Evolutionary conservation across 805 yeast genomes (phyloP), one percentile per base, ranked within the genome.

Genomic region (Ogataea degrootiae): DNA sequence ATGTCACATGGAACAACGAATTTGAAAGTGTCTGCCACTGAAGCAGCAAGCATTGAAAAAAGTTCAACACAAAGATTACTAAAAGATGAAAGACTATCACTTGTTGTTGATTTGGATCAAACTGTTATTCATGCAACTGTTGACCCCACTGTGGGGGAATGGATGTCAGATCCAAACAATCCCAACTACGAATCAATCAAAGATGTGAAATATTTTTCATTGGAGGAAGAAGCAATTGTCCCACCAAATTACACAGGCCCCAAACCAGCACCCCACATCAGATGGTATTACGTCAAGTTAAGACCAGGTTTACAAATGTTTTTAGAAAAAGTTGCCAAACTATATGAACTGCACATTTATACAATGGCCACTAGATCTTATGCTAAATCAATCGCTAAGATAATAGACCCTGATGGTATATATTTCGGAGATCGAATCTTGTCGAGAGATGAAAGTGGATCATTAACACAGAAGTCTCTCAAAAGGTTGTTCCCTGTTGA

Each of bases 281-380:
- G 96, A 65, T 85, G 92, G 87, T 94, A 94, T 65, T 94, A 87
- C 58, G 96, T 95, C 29, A 94, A 94, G 65, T 69, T 88, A 36
- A 76, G 99, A 53, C 98, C 98, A 0, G 97, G 97, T 0, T 71
- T 94, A 37, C 68, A 75, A 43, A 83, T 81, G 44, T 94, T 94
- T 62, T 74, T 94, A 44, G 77, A 76, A 43, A 72, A 73, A 42
- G 77, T 88, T 43, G 70, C 84, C 6, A 67, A 82, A 42, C 68
- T 77, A 41, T 94, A 85, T 63, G 98, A 94, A 67, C 71, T 94
- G 73, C 99, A 94, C 62, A 87, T 94, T 37, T 94, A 94, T 65
- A 94, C 99, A 5, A 94, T 94, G 99, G 99, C 98, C 8, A 94
- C 99, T 5, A 73, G 96, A 55, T 83, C 92, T 29, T 94, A 94